Evolutionary conservation across 2,329 filamentous ascomycete genomes (phyloP).

Genomic region (Dryadomyces quercivorus): DNA sequence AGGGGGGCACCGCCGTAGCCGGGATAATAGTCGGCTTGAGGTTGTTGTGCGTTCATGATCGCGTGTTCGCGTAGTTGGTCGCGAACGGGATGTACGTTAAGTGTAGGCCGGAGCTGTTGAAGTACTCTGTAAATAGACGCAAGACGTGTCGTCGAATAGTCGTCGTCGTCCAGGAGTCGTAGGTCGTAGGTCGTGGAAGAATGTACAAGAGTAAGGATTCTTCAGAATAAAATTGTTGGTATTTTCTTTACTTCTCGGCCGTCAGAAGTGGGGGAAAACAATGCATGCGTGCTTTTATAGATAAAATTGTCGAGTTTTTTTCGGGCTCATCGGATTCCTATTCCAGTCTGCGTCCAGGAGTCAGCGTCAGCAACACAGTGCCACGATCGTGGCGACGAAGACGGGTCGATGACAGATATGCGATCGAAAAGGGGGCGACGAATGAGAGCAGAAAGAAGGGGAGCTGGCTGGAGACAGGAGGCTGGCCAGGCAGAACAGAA

Average conservation of each 20-base stretch:
- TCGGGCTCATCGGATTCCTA: neutral
- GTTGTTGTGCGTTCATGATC: conserved; percentile 39
- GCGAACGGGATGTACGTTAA: no score
- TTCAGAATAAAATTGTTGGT: neutral
- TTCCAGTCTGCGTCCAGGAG: neutral
- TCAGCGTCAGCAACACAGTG: conserved; percentile 1
- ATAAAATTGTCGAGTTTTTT: neutral
- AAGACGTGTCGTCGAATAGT: no score
- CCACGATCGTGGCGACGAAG: neutral
- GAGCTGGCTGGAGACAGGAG: neutral
- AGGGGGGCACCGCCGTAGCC: conserved; percentile 40
- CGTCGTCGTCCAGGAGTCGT: neutral
- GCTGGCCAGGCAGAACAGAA: neutral
- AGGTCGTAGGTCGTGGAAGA: neutral
- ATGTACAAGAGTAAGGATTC: neutral
- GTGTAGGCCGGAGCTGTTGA: no score
- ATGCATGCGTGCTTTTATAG: neutral
- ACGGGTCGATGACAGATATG: neutral
- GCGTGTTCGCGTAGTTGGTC: neutral
- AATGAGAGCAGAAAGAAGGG: neutral
- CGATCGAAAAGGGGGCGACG: neutral
- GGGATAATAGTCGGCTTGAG: conserved; percentile 54
- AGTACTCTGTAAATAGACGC: no score
- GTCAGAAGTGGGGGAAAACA: neutral
- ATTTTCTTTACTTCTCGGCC: neutral